A percentile compares a stretch with the other conserved stretches of the same genome.
Conservation (phyloP, 2,329 filamentous ascomycete genomes). For the Chaetomium globosum region DNA sequence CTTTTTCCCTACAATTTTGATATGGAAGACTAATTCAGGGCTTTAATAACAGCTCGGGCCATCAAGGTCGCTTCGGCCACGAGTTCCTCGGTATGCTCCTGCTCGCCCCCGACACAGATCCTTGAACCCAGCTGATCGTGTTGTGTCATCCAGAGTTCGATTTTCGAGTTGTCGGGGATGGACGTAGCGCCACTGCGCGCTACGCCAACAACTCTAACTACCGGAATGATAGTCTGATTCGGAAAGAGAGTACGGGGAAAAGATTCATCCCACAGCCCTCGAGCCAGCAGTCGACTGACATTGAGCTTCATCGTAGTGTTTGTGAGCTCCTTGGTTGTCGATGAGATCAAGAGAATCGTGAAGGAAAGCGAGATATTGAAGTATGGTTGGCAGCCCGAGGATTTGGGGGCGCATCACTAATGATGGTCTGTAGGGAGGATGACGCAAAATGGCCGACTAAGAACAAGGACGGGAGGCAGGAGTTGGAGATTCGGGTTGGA, state of each 20-base stretch:
- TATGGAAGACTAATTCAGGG: conserved; percentile 29
- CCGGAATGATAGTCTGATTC: conserved; percentile 95
- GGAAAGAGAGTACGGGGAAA: conserved; percentile 86
- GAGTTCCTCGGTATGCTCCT: conserved; percentile 80
- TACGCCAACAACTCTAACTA: conserved; percentile 99
- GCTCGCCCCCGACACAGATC: neutral
- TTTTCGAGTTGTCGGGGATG: conserved; percentile 88
- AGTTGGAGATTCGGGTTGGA: conserved; percentile 90
- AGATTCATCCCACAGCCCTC: neutral
- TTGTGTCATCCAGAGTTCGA: conserved; percentile 74
- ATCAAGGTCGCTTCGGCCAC: conserved; percentile 95
- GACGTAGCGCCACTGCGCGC: conserved; percentile 86
- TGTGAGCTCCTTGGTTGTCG: conserved; percentile 84
- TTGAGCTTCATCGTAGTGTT: conserved; percentile 69
- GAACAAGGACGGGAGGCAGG: conserved; percentile 97
- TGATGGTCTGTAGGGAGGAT: conserved; percentile 71
- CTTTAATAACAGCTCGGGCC: conserved; percentile 72
- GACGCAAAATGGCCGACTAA: conserved; percentile 98
- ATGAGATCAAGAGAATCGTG: conserved; percentile 96
- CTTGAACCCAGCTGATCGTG: conserved; percentile 1
- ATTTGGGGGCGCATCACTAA: conserved; percentile 36
- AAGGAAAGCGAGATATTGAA: conserved; percentile 97
- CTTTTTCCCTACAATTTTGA: too few relatives aligned
- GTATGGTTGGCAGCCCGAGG: conserved; percentile 52
- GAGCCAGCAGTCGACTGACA: neutral